A percentile compares a stretch with the other conserved stretches of the same genome.
These are phyloP conservation scores for Luffa aegyptiaca DNA, from an alignment of 306 rosid species.

Conservation along the genomic window DNA sequence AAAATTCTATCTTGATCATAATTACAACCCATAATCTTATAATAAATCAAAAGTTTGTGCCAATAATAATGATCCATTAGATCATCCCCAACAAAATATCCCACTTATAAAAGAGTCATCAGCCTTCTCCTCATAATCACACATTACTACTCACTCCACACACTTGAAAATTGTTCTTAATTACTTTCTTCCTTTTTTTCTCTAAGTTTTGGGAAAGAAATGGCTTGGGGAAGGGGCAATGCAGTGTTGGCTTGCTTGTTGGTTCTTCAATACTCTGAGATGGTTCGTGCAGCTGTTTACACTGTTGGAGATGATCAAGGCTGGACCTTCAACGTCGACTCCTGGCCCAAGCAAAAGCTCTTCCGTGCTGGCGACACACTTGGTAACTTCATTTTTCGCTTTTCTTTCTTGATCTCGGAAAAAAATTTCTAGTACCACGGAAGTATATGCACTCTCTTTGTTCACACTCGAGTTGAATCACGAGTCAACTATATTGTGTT, in stretches of 20 bases:
- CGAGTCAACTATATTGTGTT: too few species aligned
- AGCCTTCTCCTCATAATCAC: not conserved
- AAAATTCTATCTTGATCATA: not conserved
- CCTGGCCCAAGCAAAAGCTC: slow-evolving; percentile 40
- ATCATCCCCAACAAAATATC: not conserved
- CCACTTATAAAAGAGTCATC: not conserved
- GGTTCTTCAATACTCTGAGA: slow-evolving; percentile 17
- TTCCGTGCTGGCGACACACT: slow-evolving; percentile 64
- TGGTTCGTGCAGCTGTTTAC: slow-evolving; percentile 37
- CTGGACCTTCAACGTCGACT: slow-evolving; percentile 42
- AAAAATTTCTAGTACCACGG: too few species aligned
- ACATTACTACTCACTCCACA: too few species aligned
- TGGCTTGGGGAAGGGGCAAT: slow-evolving; percentile 42
- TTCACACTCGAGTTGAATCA: too few species aligned
- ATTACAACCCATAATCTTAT: not conserved
- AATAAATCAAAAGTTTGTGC: not conserved
- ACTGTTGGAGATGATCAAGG: slow-evolving; percentile 39
- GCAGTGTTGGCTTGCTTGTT: slow-evolving; percentile 34
- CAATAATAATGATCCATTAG: not conserved
- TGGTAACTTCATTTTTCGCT: slow-evolving; percentile 17
- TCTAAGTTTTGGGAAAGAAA: not conserved
- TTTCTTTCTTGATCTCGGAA: not conserved
- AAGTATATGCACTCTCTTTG: too few species aligned
- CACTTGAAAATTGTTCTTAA: too few species aligned
- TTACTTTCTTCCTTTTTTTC: not conserved